Conservation (phyloP, 2,329 filamentous ascomycete species). For the Diaporthe citri region DNA sequence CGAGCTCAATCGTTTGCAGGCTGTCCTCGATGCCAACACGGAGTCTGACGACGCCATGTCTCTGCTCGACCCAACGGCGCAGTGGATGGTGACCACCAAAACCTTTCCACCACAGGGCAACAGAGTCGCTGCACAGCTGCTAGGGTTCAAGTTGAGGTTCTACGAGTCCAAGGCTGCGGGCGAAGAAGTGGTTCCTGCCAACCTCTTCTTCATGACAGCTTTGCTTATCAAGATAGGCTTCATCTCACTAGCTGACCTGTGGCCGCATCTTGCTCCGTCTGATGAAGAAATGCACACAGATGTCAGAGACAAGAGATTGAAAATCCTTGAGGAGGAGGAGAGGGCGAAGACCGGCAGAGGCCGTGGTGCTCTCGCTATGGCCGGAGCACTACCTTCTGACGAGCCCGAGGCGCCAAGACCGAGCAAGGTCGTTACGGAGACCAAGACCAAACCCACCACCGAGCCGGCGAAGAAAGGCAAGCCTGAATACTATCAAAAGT, state of each 20-base stretch:
- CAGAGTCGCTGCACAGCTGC: conserved; percentile 89
- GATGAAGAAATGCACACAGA: conserved; percentile 86
- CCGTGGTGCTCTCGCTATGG: conserved; percentile 87
- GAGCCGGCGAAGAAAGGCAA: conserved; percentile 27
- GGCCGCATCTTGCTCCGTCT: conserved; percentile 88
- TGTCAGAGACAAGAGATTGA: conserved; percentile 76
- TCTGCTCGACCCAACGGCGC: conserved; percentile 69
- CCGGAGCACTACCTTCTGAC: conserved; percentile 89
- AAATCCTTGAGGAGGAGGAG: conserved; percentile 85
- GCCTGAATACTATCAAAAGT: conserved; percentile 81
- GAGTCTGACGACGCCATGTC: conserved; percentile 54
- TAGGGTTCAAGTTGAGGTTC: conserved; percentile 97
- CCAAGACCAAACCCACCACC: conserved; percentile 67
- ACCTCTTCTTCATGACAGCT: conserved; percentile 91
- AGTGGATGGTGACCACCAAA: conserved; percentile 85
- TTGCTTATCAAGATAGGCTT: conserved; percentile 97
- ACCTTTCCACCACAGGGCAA: conserved; percentile 89
- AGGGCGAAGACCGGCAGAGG: conserved; percentile 76
- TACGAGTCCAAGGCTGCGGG: conserved; percentile 87
- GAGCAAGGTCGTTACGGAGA: conserved; percentile 64
- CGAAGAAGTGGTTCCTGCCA: conserved; percentile 85
- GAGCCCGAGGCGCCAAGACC: conserved; percentile 64
- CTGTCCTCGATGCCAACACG: conserved; percentile 53
- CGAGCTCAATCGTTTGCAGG: conserved; percentile 62
- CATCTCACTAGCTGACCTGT: conserved; percentile 90